Evolutionary conservation across 257 asterid genomes (phyloP), one percentile per base, ranked within the genome.

Genomic region (Salvia miltiorrhiza): DNA sequence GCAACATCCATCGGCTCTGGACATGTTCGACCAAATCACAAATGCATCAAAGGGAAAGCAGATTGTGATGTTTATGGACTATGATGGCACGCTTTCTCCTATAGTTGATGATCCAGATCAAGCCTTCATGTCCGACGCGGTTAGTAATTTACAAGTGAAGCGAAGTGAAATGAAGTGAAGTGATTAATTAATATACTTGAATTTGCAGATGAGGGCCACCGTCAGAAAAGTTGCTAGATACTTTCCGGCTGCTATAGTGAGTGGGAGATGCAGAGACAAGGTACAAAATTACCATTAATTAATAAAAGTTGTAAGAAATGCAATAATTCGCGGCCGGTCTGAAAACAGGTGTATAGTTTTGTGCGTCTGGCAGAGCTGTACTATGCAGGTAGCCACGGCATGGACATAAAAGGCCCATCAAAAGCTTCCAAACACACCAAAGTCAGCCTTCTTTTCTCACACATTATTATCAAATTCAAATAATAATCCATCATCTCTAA

Each of bases 311-410:
- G n/a, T n/a, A n/a, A n/a, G n/a, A n/a, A n/a, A n/a, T n/a, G n/a
- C n/a, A n/a, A n/a, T n/a, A n/a, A n/a, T n/a, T n/a, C n/a, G n/a
- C n/a, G n/a, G n/a, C n/a, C n/a, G 20, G 14, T 52, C 21, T 26
- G 20, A 4, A 16, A 1, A 57, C 65, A 92, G 98, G 98, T 94
- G 26, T 89, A 94, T 50, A 84, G 78, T 41, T 94, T 94, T 77
- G 99, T 94, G 73, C 83, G 88, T n/a, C 76, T 94, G 74, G 90
- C 93, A 67, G 99, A 89, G 81, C 76, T 94, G 83, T 91, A 91
- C 81, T 94, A 94, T 41, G 99, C 99, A 45, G 99, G 99, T 32
- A 94, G 99, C 89, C 99, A 94, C 80, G 99, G 99, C 19, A 94
- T 94, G 99, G 99, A 94, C 88, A 94, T 94, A 55, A 87, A 87